These are phyloP conservation scores for Spinellus fusiger DNA, from an alignment of 192 early-diverging fungal species.

Conservation along the genomic window DNA sequence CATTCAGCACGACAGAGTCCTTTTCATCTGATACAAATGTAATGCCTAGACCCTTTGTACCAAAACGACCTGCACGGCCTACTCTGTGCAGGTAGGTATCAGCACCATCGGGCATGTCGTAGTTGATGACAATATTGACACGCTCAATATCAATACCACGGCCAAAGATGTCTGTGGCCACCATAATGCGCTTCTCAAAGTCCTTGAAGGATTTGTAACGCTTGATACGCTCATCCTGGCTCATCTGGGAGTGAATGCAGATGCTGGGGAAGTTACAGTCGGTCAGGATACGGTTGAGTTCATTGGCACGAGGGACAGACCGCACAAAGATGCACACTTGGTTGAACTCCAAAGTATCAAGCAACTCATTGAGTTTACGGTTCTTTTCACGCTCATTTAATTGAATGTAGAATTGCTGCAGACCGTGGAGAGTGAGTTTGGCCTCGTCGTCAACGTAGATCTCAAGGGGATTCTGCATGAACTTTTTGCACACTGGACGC, in stretches of 20 bases:
- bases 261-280: slow-evolving; percentile 93
- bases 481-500: slow-evolving; percentile 91
- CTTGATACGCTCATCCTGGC: slow-evolving; percentile 86
- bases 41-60: slow-evolving; percentile 96
- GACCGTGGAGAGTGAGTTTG: slow-evolving; percentile 97
- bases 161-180: slow-evolving; percentile 96
- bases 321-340: slow-evolving; percentile 97
- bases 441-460: slow-evolving; percentile 98
- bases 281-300: slow-evolving; percentile 79
- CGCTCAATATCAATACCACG: slow-evolving; percentile 98
- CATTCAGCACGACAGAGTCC: slow-evolving; percentile 70
- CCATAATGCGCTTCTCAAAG: slow-evolving; percentile 90
- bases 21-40: slow-evolving; percentile 86
- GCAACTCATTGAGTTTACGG: slow-evolving; percentile 85
- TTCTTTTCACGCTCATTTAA: slow-evolving; percentile 86
- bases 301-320: slow-evolving; percentile 80
- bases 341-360: slow-evolving; percentile 96
- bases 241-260: slow-evolving; percentile 87
- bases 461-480: slow-evolving; percentile 96
- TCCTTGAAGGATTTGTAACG: slow-evolving; percentile 95
- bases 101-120: slow-evolving; percentile 88
- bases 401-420: slow-evolving; percentile 91
- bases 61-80: slow-evolving; percentile 98
- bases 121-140: slow-evolving; percentile 99
- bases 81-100: slow-evolving; percentile 95